phyloP scores from a whole-genome alignment of 164 flowering plant genomes.

The Vitis rupestris region DNA sequence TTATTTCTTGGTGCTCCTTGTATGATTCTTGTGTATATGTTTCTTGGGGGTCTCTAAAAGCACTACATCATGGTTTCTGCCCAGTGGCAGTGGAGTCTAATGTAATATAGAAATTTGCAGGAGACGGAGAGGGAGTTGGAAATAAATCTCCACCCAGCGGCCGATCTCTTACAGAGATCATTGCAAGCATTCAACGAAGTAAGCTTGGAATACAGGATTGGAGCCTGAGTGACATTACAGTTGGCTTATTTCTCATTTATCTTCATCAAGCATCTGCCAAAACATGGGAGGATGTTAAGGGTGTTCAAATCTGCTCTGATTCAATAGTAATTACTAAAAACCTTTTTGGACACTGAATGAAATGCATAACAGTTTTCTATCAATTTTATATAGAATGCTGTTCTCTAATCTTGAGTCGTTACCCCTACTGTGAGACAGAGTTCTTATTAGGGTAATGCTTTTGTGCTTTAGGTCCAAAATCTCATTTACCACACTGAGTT shows the following conservation, averaged over 20 bases:
- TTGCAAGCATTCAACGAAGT: conserved; percentile 76
- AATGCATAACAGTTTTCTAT: too few species aligned
- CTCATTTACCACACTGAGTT: conserved; percentile 83
- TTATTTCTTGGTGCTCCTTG: background rate
- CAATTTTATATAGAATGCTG: background rate
- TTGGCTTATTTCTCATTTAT: conserved; percentile 83
- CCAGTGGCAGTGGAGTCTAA: conserved; percentile 6
- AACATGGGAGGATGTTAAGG: conserved; percentile 67
- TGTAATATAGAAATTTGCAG: conserved; percentile 28
- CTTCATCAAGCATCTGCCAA: conserved; percentile 77
- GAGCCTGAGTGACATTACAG: conserved; percentile 89
- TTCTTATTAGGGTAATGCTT: conserved; percentile 9
- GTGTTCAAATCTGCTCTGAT: conserved; percentile 66
- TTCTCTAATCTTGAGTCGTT: background rate
- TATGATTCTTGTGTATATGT: background rate
- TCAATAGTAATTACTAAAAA: conserved; percentile 30
- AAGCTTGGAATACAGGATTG: conserved; percentile 76
- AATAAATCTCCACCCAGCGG: conserved; percentile 45
- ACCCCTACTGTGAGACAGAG: background rate
- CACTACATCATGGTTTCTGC: background rate
- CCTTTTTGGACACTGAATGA: background rate
- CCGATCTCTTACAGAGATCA: conserved; percentile 70
- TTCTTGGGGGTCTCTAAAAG: background rate
- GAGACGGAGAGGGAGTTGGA: conserved; percentile 48
- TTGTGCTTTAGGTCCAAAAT: conserved; percentile 64